Base-by-base conservation (phyloP, 257 asterid species). In the Nicotiana attenuata region DNA sequence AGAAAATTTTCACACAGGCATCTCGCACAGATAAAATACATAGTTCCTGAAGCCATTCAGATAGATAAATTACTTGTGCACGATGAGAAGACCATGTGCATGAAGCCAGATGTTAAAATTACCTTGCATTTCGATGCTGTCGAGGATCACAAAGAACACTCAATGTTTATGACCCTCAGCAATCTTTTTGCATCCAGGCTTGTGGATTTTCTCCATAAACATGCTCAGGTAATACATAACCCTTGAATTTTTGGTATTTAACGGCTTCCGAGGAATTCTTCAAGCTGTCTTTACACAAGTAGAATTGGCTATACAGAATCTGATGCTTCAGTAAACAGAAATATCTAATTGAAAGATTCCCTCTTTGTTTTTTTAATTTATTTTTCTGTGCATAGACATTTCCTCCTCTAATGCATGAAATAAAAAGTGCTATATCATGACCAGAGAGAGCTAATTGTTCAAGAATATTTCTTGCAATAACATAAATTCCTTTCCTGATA, bases 21-120 rank as follows among this genome's bases (percentile, higher is more conserved):
- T 88, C 93, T 95, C 78, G 97, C 97, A 76, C 97, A 93, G 86
- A 93, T 95, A 78, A 91, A 89, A 80, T 81, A 89, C 80, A 55
- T 95, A 85, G 87, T 93, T 63, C 97, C 98, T 73, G 99, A 93
- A 91, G 97, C 92, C 68, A 82, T 95, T 82, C 90, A 90, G 88
- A 86, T 93, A 33, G 92, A 92, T 45, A 93, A 90, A 92, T 82
- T 90, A 87, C 98, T 91, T 83, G 67, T 86, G 80, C 97, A 86
- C 77, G 97, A 95, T 81, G 89, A 63, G 71, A 82, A 83, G 88
- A 90, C 93, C 76, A 86, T 89, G 88, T 92, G 97, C 91, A 89
- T 95, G 94, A 91, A 89, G 82, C 87, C 94, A 28, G 92, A 89
- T 41, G 50, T 91, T 87, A 86, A 90, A 87, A 83, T 95, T 15